Evolutionary conservation across 768 basidiomycete species (phyloP).

Genomic region (Termitomyces sp.): DNA sequence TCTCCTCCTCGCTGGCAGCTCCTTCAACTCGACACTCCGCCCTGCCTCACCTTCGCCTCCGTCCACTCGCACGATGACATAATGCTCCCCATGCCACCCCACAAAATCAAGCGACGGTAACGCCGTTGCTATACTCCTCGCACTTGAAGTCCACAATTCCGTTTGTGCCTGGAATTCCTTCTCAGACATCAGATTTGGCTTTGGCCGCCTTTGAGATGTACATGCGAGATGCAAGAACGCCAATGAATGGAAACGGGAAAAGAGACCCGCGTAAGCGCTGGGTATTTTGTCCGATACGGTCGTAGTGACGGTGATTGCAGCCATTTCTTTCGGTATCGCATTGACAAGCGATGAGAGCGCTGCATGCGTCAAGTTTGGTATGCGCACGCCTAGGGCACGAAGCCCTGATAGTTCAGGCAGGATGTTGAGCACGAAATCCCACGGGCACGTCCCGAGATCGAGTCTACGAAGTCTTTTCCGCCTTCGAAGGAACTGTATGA

Average conservation of each 20-base stretch:
- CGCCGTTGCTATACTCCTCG: slow-evolving; percentile 42
- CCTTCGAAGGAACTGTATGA: slow-evolving; percentile 47
- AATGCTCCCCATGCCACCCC: slow-evolving; percentile 73
- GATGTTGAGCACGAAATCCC: slow-evolving; percentile 50
- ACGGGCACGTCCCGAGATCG: slow-evolving; percentile 63
- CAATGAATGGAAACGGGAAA: slow-evolving; percentile 43
- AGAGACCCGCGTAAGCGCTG: slow-evolving; percentile 46
- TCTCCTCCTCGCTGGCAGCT: slow-evolving; percentile 50
- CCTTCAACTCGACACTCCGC: slow-evolving; percentile 44
- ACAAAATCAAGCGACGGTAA: slow-evolving; percentile 57
- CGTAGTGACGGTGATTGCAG: slow-evolving; percentile 49
- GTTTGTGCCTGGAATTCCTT: slow-evolving; percentile 56
- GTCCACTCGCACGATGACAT: slow-evolving; percentile 47
- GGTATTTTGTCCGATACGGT: slow-evolving; percentile 45
- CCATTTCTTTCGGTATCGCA: slow-evolving; percentile 41
- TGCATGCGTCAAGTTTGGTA: slow-evolving; percentile 40
- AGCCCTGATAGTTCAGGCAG: slow-evolving; percentile 47
- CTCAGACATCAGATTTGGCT: slow-evolving; percentile 53
- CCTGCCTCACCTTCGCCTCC: slow-evolving; percentile 8
- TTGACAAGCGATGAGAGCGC: slow-evolving; percentile 34
- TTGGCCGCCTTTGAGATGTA: slow-evolving; percentile 41
- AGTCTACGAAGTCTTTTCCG: slow-evolving; percentile 46
- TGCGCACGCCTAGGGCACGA: slow-evolving; percentile 53
- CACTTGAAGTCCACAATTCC: slow-evolving; percentile 47
- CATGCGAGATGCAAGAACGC: slow-evolving; percentile 58